Evolutionary conservation across 2,329 filamentous ascomycete genomes (phyloP).

Genomic region (Xylaria sp.): DNA sequence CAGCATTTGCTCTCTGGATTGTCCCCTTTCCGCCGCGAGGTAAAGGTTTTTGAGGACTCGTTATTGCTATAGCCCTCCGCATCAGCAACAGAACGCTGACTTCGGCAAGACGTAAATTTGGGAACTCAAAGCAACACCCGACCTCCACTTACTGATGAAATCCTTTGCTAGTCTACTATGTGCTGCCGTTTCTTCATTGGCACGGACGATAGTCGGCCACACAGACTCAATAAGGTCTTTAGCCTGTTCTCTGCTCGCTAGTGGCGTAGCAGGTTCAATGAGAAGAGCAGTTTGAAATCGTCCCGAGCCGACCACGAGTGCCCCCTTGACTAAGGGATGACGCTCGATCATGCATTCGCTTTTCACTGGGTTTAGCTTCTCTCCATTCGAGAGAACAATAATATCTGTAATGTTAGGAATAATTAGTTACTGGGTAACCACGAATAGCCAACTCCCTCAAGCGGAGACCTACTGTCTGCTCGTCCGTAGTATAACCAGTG

Average conservation of each 20-base stretch:
- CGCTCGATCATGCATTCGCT: neutral
- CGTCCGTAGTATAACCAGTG: no score
- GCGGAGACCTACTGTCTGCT: no score
- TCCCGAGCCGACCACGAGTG: neutral
- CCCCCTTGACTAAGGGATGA: neutral
- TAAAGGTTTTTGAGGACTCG: neutral
- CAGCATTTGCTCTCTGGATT: neutral
- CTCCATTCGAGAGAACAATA: no score
- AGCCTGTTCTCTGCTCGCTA: neutral
- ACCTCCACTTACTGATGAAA: neutral
- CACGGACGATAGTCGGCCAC: neutral
- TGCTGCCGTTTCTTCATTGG: neutral
- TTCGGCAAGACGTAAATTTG: no score
- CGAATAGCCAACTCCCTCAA: no score
- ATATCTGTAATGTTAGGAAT: no score
- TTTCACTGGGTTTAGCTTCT: no score
- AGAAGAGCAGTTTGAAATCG: neutral
- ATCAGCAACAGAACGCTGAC: no score
- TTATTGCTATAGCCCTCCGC: neutral
- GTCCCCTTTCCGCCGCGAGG: neutral
- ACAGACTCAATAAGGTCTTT: neutral
- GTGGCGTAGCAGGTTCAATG: neutral
- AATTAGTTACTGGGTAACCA: no score
- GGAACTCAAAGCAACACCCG: no score
- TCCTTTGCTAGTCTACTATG: neutral